Base-by-base conservation (phyloP, 768 basidiomycete species). In the Serpula lacrymans region DNA sequence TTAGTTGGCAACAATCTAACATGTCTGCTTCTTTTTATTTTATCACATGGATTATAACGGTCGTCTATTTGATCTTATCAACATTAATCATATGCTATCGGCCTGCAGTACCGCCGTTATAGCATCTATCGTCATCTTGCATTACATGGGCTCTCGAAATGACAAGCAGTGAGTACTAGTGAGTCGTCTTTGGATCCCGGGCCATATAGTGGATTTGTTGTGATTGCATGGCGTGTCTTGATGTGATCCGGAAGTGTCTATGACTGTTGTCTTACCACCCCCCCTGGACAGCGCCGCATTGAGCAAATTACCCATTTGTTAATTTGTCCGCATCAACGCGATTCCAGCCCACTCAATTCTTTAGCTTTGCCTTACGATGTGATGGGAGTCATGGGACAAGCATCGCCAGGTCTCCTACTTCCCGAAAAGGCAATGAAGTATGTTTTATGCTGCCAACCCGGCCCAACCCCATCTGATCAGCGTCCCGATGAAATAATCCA, bases 371-470 rank as follows among this genome's bases (percentile, higher is more conserved):
- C 25, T 24, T 12, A n/a, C 16, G 35, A 8, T 26, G 10, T 33
- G 31, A 33, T 7, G 31, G 31, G 31, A 33, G 7, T 14, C 6
- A 33, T 14, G 6, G 31, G n/a, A 18, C n/a, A 18, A 33, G 31
- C 31, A n/a, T 14, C 14, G 31, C 16, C 20, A 17, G 14, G 18
- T 18, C 18, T 17, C 37, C 37, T 27, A 17, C 5, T 8, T 13
- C 25, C 25, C 11, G 20, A 28, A 27, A 39, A 27, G 27, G 27
- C 38, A 39, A 28, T 18, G 17, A 20, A 39, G 38, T 39, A 28
- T 29, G 38, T 39, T 39, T 20, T 9, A 24, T 14, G 41, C n/a
- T 17, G 24, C 34, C 23, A 13, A 10, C 31, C 14, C 9, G 17
- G 17, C 11, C n/a, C 31, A 26, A 21, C 41, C 5, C 33, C 33